Percentiles rank a stretch among this genome's conserved stretches.
These are phyloP conservation scores for Adansonia madagascariensis DNA, from an alignment of 441 rosid species.

Conservation along the genomic window DNA sequence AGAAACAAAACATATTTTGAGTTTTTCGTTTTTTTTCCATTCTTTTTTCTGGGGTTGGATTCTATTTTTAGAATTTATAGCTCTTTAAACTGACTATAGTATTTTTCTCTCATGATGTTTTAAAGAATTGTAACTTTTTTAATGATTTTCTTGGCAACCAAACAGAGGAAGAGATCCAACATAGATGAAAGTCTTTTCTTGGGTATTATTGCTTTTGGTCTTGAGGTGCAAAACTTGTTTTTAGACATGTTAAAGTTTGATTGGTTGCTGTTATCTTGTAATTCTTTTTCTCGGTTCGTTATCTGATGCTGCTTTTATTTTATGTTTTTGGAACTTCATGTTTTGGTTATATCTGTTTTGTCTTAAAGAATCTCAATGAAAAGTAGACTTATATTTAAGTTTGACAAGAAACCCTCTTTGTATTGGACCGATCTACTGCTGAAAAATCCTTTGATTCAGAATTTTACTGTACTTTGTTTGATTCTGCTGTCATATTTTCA, in stretches of 20 bases:
- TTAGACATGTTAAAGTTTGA: slow-evolving; percentile 29
- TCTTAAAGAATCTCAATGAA: slow-evolving; percentile 57
- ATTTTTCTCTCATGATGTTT: not conserved
- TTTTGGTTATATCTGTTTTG: slow-evolving; percentile 69
- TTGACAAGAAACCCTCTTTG: slow-evolving; percentile 40
- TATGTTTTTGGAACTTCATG: slow-evolving; percentile 57
- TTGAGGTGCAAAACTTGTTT: slow-evolving; percentile 15
- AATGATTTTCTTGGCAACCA: slow-evolving; percentile 32
- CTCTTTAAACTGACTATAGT: not conserved
- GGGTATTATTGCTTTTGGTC: not conserved
- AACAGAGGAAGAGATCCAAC: slow-evolving; percentile 24
- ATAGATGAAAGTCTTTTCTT: not conserved
- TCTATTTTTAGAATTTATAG: slow-evolving; percentile 16
- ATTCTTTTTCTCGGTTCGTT: slow-evolving; percentile 31
- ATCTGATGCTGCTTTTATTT: slow-evolving; percentile 31
- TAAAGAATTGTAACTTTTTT: not conserved
- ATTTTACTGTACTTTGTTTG: slow-evolving; percentile 30
- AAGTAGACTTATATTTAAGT: slow-evolving; percentile 44
- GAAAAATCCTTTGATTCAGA: slow-evolving; percentile 39
- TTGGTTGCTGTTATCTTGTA: slow-evolving; percentile 31
- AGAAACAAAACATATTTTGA: not conserved
- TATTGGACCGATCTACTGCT: slow-evolving; percentile 34
- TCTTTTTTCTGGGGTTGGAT: not conserved
- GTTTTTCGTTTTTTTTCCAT: not conserved
- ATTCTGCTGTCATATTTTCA: slow-evolving; percentile 22